Base-by-base conservation (phyloP, 1,284 basidiomycete species). In the Vanrija pseudolonga region DNA sequence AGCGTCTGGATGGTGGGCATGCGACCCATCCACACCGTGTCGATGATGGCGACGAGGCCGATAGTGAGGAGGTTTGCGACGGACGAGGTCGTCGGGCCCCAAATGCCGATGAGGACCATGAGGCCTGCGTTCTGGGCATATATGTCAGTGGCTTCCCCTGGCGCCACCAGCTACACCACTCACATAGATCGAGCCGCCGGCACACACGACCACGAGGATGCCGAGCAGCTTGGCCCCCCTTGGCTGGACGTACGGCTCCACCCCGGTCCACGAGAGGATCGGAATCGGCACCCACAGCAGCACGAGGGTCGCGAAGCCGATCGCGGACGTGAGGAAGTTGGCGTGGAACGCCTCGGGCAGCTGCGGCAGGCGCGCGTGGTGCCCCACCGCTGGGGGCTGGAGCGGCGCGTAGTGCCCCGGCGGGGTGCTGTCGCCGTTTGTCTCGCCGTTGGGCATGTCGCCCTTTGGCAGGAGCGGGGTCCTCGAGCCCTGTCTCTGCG, bases 21-120 rank as follows among this genome's bases (percentile, higher is more conserved):
- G 8, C 61, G 47, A 19, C 73, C 76, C 38, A 71, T 56, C 65
- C 69, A 74, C 3, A 76, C 45, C 2, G 73, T 67, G 51, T 77
- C 76, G 12, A 71, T 55, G 18, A 77, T 47, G 4, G 74, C 73
- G 5, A 77, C 76, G 7, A 76, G 59, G 7, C 73, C 76, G 38
- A 77, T 77, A 0, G 76, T 71, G 26, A 77, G 64, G 4, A 77
- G 69, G 55, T 77, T 77, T 18, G 73, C 74, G 11, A 77, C 74
- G 19, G 70, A 73, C 9, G 70, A 68, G 14, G 68, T 72, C 2
- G 73, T 75, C 6, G 76, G 76, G 3, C 76, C 76, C 67, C 73
- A 73, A 19, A 76, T 58, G 0, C 76, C 76, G 42, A 77, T 77
- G 24, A 77, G 67, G 39, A 71, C 66, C 76, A 77, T 77, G 45